phyloP scores from a whole-genome alignment of 1,139 yeast genomes.

The Protomyces gravidus region DNA sequence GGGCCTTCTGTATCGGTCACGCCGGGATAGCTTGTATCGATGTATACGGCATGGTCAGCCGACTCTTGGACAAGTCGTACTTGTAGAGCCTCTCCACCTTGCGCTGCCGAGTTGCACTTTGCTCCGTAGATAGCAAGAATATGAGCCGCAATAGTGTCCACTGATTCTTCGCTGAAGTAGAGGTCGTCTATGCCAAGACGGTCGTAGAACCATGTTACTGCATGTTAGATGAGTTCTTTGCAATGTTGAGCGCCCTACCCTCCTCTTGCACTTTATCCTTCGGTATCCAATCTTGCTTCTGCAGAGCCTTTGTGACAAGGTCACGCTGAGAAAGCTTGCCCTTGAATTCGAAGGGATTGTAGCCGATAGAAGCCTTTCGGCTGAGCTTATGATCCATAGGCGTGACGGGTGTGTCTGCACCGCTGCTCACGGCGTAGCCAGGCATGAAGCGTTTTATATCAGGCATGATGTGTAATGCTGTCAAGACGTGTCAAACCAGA shows the following conservation, averaged over 20 bases:
- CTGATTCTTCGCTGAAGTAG: conserved; percentile 80
- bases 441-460: background rate
- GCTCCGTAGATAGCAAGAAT: conserved; percentile 85
- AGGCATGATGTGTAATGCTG: background rate
- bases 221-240: background rate
- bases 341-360: conserved; percentile 6
- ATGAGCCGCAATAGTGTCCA: conserved; percentile 75
- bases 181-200: conserved; percentile 83
- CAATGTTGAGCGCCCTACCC: conserved; percentile 27
- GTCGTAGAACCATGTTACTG: conserved; percentile 68
- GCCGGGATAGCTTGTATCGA: conserved; percentile 59
- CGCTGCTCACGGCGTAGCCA: conserved; percentile 3
- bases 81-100: conserved; percentile 48
- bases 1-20: conserved; percentile 42
- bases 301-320: conserved; percentile 12
- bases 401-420: conserved; percentile 22
- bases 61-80: conserved; percentile 72
- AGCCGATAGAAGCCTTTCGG: conserved; percentile 16
- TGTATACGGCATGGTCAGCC: conserved; percentile 85
- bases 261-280: conserved; percentile 23
- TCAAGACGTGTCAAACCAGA: no score
- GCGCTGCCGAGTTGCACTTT: conserved; percentile 80
- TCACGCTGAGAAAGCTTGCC: conserved; percentile 23
- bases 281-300: conserved; percentile 25
- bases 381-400: conserved; percentile 19